A percentile compares a stretch with the other conserved stretches of the same genome.
Conservation (phyloP, 345 rosid species). For the Citrus inodora region DNA sequence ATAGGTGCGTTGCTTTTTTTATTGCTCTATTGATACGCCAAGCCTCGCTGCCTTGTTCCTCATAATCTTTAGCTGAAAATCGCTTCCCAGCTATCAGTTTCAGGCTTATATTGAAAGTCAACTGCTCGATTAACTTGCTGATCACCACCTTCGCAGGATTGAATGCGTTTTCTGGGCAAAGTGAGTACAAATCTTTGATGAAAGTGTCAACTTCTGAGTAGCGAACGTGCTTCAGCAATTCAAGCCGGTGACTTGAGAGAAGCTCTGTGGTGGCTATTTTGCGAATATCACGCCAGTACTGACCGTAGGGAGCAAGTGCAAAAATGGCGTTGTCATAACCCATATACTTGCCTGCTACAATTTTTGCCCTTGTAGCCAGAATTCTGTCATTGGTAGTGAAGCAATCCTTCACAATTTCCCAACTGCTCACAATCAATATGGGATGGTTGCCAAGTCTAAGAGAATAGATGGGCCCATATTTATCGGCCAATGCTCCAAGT, state of each 20-base stretch:
- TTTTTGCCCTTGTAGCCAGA: conserved; percentile 50
- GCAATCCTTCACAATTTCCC: conserved; percentile 43
- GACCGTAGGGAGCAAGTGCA: conserved; percentile 53
- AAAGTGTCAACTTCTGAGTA: conserved; percentile 35
- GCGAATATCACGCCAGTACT: conserved; percentile 64
- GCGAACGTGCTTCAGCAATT: conserved; percentile 39
- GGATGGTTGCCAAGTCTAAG: conserved; percentile 46
- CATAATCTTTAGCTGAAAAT: conserved; percentile 15
- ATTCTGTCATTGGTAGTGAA: conserved; percentile 49
- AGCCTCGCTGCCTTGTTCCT: conserved; percentile 32
- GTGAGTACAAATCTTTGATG: conserved; percentile 36
- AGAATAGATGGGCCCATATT: conserved; percentile 48
- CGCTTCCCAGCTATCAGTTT: conserved; percentile 53
- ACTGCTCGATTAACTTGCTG: conserved; percentile 35
- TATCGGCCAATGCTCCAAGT: conserved; percentile 48
- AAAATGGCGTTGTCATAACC: conserved; percentile 56
- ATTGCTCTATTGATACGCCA: conserved; percentile 43
- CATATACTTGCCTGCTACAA: conserved; percentile 47
- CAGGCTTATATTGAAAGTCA: conserved; percentile 53
- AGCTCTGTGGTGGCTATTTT: conserved; percentile 53
- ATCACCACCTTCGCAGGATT: conserved; percentile 21
- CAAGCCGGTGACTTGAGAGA: conserved; percentile 47
- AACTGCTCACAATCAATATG: conserved; percentile 39
- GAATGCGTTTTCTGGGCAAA: not conserved
- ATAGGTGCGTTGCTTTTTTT: conserved; percentile 34